Evolutionary conservation across 2,329 filamentous ascomycete species (phyloP).

Genomic region (Aspergillus sp.): DNA sequence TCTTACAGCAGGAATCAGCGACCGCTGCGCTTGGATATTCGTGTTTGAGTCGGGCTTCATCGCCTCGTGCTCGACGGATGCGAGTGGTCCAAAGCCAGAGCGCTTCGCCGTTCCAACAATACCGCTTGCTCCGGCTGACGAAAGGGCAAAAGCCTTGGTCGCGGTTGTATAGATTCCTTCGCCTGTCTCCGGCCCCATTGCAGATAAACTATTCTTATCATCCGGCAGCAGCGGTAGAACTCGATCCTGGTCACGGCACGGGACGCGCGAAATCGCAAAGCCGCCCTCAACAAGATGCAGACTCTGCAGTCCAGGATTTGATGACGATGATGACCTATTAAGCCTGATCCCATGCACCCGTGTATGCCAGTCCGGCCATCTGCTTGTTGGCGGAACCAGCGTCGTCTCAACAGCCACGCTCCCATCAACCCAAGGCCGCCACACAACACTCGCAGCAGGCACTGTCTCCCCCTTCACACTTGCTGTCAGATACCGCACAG

Average conservation of each 20-base stretch:
- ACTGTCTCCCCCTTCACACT: neutral
- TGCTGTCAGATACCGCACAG: neutral
- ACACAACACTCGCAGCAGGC: neutral
- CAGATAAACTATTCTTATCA: too few species aligned
- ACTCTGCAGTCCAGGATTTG: neutral
- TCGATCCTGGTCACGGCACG: neutral
- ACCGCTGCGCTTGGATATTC: slow-evolving; percentile 28
- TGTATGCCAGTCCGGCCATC: slow-evolving; percentile 35
- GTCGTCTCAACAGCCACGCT: slow-evolving; percentile 26
- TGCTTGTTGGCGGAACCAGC: slow-evolving; percentile 27
- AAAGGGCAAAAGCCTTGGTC: neutral
- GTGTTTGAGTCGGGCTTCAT: slow-evolving; percentile 33
- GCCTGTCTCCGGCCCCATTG: neutral
- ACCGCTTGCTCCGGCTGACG: slow-evolving; percentile 1
- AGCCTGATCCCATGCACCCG: slow-evolving; percentile 26
- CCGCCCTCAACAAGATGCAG: slow-evolving; percentile 9
- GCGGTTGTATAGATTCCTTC: neutral
- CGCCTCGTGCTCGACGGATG: slow-evolving; percentile 7
- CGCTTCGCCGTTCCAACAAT: neutral
- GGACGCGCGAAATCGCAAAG: slow-evolving; percentile 6
- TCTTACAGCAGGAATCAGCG: slow-evolving; percentile 23
- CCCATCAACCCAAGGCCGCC: slow-evolving; percentile 5
- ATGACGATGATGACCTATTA: too few species aligned
- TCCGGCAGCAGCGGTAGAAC: slow-evolving; percentile 13
- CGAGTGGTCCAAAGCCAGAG: slow-evolving; percentile 13